A percentile compares a stretch with the other conserved stretches of the same genome.
These are phyloP conservation scores for Ophiorrhiza pumila DNA, from an alignment of 257 asterid genomes.

Conservation along the genomic window DNA sequence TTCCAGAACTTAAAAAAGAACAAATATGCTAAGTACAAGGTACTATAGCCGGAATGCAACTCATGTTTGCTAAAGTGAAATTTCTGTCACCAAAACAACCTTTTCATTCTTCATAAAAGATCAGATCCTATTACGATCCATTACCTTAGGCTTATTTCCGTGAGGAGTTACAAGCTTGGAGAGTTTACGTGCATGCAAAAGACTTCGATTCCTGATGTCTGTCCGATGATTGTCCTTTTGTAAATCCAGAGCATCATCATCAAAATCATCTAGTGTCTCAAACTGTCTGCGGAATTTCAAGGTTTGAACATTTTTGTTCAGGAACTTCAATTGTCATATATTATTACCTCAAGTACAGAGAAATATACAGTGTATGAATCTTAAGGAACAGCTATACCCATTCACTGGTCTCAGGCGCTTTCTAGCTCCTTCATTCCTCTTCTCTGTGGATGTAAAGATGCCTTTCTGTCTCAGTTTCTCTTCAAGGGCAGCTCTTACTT, in stretches of 20 bases:
- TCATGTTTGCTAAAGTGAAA: too few relatives aligned
- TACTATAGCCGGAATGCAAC: not conserved
- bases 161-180: conserved; percentile 44
- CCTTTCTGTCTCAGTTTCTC: conserved; percentile 80
- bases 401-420: conserved; percentile 50
- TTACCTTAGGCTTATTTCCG: conserved; percentile 30
- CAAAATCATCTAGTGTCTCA: conserved; percentile 84
- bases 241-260: conserved; percentile 64
- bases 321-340: conserved; percentile 6
- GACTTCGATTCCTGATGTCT: conserved; percentile 29
- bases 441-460: conserved; percentile 51
- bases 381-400: conserved; percentile 41
- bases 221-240: conserved; percentile 28
- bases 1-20: not conserved
- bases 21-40: not conserved
- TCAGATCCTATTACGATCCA: not conserved
- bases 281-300: conserved; percentile 48
- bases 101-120: not conserved
- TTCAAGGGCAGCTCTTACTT: conserved; percentile 83
- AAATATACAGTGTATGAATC: not conserved
- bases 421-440: conserved; percentile 36
- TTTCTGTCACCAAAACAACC: not conserved
- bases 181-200: conserved; percentile 31
- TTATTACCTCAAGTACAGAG: conserved; percentile 13
- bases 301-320: conserved; percentile 9